phyloP scores from a whole-genome alignment of 2,329 filamentous ascomycete species.

The Allantophomopsis cytisporea region DNA sequence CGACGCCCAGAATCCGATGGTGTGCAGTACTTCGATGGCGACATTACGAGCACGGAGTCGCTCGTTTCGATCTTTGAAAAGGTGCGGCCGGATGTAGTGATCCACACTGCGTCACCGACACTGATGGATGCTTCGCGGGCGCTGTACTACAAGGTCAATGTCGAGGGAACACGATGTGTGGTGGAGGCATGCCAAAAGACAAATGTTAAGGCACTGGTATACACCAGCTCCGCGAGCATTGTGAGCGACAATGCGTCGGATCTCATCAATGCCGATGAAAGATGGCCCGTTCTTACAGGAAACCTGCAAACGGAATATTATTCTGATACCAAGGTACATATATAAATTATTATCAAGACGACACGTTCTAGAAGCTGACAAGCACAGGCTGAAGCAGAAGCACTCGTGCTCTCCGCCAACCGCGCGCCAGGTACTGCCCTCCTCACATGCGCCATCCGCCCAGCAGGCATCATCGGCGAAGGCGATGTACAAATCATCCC shows the following conservation, averaged over 20 bases:
- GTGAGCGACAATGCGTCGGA: slow-evolving; percentile 71
- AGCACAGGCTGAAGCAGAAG: slow-evolving; percentile 59
- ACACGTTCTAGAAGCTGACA: background rate
- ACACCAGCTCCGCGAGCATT: slow-evolving; percentile 81
- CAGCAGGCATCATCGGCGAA: slow-evolving; percentile 83
- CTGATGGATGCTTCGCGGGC: slow-evolving; percentile 37
- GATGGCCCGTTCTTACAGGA: slow-evolving; percentile 63
- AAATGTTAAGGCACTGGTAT: slow-evolving; percentile 72
- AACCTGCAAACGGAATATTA: slow-evolving; percentile 68
- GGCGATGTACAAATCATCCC: slow-evolving; percentile 68
- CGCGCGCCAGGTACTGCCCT: slow-evolving; percentile 40
- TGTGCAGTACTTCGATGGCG: slow-evolving; percentile 59
- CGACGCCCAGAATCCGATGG: slow-evolving; percentile 38
- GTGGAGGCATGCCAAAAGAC: slow-evolving; percentile 58
- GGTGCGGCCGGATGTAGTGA: slow-evolving; percentile 66
- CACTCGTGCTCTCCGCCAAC: slow-evolving; percentile 66
- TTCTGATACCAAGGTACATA: slow-evolving; percentile 60
- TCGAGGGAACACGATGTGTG: slow-evolving; percentile 70
- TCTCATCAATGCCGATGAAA: slow-evolving; percentile 74
- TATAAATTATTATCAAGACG: slow-evolving; percentile 8
- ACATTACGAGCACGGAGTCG: slow-evolving; percentile 55
- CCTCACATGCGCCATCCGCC: slow-evolving; percentile 69
- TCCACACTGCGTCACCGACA: slow-evolving; percentile 77
- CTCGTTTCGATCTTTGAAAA: slow-evolving; percentile 50
- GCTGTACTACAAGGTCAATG: slow-evolving; percentile 70